A percentile compares a stretch with the other conserved stretches of the same genome.
Conservation (phyloP, 1,284 basidiomycete genomes). For the Naganishia cerealis region DNA sequence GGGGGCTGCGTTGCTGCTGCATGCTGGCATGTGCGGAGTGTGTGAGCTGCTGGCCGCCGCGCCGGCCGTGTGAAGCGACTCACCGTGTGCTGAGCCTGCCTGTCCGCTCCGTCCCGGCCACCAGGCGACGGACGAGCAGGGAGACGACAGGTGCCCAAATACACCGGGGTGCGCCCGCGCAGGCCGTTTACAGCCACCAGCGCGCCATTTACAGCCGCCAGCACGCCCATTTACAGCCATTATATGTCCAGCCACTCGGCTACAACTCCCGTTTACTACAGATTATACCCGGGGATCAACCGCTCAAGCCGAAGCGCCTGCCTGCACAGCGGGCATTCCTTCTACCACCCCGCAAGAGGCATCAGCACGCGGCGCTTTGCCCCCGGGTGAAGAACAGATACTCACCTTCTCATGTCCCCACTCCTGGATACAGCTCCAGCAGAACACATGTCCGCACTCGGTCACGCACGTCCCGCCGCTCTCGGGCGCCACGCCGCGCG, state of each 20-base stretch:
- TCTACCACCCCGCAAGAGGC: conserved; percentile 53
- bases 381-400: neutral
- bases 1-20: neutral
- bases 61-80: no score
- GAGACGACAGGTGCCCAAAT: no score
- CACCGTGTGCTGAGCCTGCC: neutral
- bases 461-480: conserved; percentile 67
- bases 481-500: conserved; percentile 62
- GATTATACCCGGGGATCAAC: conserved; percentile 78
- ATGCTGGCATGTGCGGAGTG: neutral
- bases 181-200: no score
- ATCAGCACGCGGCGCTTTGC: conserved; percentile 13
- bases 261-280: conserved; percentile 55
- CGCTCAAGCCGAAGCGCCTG: conserved; percentile 72
- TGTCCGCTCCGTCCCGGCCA: no score
- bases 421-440: conserved; percentile 85
- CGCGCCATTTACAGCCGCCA: no score
- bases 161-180: no score
- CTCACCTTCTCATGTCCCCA: conserved; percentile 80
- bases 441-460: conserved; percentile 91
- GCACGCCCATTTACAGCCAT: neutral
- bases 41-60: no score
- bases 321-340: conserved; percentile 83
- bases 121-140: no score
- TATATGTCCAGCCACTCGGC: no score